Base-by-base conservation (phyloP, 805 yeast genomes). In the Helenozyma baotianmanensis region DNA sequence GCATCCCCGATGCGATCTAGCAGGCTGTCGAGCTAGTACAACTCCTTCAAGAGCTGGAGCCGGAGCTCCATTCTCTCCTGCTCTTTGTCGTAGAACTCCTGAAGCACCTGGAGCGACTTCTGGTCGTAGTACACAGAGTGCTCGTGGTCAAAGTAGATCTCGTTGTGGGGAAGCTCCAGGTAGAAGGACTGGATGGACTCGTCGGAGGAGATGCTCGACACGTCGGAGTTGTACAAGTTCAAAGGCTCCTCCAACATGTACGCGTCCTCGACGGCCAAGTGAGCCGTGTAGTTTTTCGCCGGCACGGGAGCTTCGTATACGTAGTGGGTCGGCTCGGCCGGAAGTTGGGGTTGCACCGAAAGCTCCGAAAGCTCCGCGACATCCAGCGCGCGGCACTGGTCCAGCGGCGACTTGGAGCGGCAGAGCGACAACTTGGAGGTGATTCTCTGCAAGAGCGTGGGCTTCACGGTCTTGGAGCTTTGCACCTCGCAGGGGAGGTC, bases 61-160 rank as follows among this genome's bases (percentile, higher is more conserved):
- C 71, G 51, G 27, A 65, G 54, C 47, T 65, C 68, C 18, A 51
- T 41, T 37, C 67, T 51, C 41, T 65, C 70, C 30, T 43, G 42
- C 29, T 64, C 68, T 37, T 53, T 54, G 23, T 46, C 46, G 10
- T 25, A 33, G n/a, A 27, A 29, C 23, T 56, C 56, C 19, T 45
- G 45, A 8, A 17, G 5, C 15, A 47, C 32, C 19, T 28, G 30
- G 27, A 32, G 22, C 13, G 35, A 18, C 23, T 29, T 34, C 25
- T 28, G 29, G 25, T 42, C 47, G 15, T 36, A 38, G 22, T 36
- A 38, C 13, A 45, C 33, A 11, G 47, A 42, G 9, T 35, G 32
- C 11, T 46, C 47, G 8, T 43, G 33, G 27, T 50, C 48, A 32
- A 36, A 42, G 30, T 38, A 36, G 11, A 43, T 38, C 9, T 36